phyloP scores from a whole-genome alignment of 169 alveolate genomes.

The Plasmodium gallinaceum region DNA sequence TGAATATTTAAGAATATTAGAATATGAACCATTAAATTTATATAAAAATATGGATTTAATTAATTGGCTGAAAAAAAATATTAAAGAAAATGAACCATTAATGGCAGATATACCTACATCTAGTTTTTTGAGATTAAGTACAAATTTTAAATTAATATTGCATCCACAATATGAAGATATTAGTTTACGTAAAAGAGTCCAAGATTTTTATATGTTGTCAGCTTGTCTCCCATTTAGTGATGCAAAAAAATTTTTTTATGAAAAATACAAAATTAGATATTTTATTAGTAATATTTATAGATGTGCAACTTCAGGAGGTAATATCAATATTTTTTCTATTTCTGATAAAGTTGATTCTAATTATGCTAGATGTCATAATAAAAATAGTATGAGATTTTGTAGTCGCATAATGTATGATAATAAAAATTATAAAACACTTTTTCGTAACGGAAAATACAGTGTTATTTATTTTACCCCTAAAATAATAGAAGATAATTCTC shows the following conservation, averaged over 20 bases:
- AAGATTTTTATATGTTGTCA: constrained; percentile 55
- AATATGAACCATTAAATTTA: constrained; percentile 14
- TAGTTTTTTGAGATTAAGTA: constrained; percentile 56
- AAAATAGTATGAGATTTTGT: constrained; percentile 40
- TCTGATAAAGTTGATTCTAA: constrained; percentile 51
- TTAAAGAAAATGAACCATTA: constrained; percentile 42
- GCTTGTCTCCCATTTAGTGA: constrained; percentile 53
- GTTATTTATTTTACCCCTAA: constrained; percentile 28
- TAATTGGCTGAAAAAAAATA: constrained; percentile 32
- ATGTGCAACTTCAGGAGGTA: constrained; percentile 21
- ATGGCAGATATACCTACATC: constrained; percentile 71
- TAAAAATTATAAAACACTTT: constrained; percentile 37
- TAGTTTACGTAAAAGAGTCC: constrained; percentile 44
- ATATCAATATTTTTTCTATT: constrained; percentile 10
- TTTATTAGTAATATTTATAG: constrained; percentile 44
- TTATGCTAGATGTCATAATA: constrained; percentile 55
- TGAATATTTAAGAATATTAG: constrained; percentile 24
- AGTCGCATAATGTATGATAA: constrained; percentile 35
- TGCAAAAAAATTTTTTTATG: constrained; percentile 52
- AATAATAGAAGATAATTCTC: constrained; percentile 33
- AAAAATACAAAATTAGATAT: constrained; percentile 49
- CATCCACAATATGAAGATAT: constrained; percentile 74
- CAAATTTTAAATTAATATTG: constrained; percentile 46
- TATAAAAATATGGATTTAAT: constrained; percentile 34
- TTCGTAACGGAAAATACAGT: constrained; percentile 59